phyloP scores from a whole-genome alignment of 768 basidiomycete genomes.

The Boletus speciosus region DNA sequence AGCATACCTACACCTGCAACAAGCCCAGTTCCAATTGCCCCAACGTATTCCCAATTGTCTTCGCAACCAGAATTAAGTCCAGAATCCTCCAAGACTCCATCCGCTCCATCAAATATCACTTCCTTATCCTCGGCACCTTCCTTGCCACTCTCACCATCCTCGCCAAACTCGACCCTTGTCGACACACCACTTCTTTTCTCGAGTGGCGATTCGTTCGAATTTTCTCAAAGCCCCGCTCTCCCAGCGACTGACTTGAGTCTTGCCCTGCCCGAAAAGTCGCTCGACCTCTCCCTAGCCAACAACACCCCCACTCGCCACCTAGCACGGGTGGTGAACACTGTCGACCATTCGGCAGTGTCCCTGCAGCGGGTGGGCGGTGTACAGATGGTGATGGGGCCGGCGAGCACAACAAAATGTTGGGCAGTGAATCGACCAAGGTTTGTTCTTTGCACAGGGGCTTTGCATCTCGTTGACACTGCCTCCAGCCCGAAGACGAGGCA shows the following conservation, averaged over 20 bases:
- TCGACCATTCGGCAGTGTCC: slow-evolving; percentile 57
- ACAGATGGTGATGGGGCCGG: slow-evolving; percentile 28
- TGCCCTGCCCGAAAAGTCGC: slow-evolving; percentile 20
- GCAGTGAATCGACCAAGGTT: slow-evolving; percentile 35
- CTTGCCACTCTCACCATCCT: slow-evolving; percentile 40
- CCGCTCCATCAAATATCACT: slow-evolving; percentile 25
- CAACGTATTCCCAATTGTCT: slow-evolving; percentile 21
- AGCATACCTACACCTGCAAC: slow-evolving; percentile 12
- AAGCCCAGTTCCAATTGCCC: slow-evolving; percentile 5
- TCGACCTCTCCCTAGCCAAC: slow-evolving; percentile 33
- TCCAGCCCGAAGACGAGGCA: slow-evolving; percentile 49
- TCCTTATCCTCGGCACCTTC: slow-evolving; percentile 33
- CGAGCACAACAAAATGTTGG: slow-evolving; percentile 17
- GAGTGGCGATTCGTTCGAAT: slow-evolving; percentile 26
- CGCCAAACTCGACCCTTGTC: slow-evolving; percentile 39
- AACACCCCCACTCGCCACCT: slow-evolving; percentile 87
- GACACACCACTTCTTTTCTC: slow-evolving; percentile 30
- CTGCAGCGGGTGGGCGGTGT: slow-evolving; percentile 86
- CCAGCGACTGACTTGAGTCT: slow-evolving; percentile 32
- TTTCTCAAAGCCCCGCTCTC: slow-evolving; percentile 38
- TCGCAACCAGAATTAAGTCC: slow-evolving; percentile 23
- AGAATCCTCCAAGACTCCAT: slow-evolving; percentile 18
- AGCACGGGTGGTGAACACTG: slow-evolving; percentile 94
- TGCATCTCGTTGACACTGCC: slow-evolving; percentile 13
- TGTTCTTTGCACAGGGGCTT: slow-evolving; percentile 19